These are phyloP conservation scores for Modicella reniformis DNA, from an alignment of 371 early-diverging fungal genomes.

Conservation along the genomic window DNA sequence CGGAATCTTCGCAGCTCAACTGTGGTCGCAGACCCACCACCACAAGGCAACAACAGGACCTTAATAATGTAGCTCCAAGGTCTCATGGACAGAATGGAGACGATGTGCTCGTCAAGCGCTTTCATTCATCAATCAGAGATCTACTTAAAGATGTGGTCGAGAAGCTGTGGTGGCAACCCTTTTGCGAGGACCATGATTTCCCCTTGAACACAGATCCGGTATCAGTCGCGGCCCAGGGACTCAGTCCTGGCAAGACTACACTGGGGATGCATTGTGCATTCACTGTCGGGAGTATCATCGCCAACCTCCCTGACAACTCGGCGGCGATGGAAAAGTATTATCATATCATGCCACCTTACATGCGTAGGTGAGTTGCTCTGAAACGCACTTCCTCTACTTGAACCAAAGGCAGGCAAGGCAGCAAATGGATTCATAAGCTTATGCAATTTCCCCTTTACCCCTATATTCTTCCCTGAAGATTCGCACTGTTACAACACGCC, in stretches of 20 bases:
- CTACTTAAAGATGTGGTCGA: slow-evolving; percentile 37
- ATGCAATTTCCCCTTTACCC: no score
- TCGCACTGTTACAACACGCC: slow-evolving; percentile 34
- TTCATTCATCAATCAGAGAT: slow-evolving; percentile 22
- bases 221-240: neutral
- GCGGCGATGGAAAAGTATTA: slow-evolving; percentile 29
- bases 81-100: slow-evolving; percentile 1
- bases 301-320: slow-evolving; percentile 17
- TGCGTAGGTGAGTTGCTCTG: slow-evolving; percentile 29
- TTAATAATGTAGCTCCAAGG: neutral
- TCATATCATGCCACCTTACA: slow-evolving; percentile 28
- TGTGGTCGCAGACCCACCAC: neutral
- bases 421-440: no score
- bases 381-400: no score
- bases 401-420: no score
- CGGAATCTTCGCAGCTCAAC: neutral
- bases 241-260: slow-evolving; percentile 3
- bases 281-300: slow-evolving; percentile 25
- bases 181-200: slow-evolving; percentile 39
- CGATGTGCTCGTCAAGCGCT: slow-evolving; percentile 31
- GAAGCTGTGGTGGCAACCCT: slow-evolving; percentile 50
- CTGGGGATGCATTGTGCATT: slow-evolving; percentile 37
- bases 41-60: neutral
- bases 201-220: slow-evolving; percentile 23
- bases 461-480: slow-evolving; percentile 25